These are phyloP conservation scores for Hortiboletus rubellus DNA, from an alignment of 1,284 basidiomycete species.

Conservation along the genomic window DNA sequence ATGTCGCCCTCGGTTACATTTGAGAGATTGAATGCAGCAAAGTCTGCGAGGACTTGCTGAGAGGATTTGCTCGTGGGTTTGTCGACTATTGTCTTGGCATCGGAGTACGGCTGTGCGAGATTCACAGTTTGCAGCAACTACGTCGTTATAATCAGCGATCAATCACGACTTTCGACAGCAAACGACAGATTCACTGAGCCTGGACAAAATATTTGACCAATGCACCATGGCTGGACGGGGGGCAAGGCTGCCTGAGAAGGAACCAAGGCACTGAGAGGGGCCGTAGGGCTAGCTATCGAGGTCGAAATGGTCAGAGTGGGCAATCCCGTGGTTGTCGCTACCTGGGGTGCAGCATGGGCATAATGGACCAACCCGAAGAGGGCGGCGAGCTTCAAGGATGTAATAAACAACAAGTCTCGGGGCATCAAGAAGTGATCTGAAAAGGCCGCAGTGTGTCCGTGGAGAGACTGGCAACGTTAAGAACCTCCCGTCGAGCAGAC, in stretches of 20 bases:
- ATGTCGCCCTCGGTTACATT: slow-evolving; percentile 58
- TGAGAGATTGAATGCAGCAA: slow-evolving; percentile 52
- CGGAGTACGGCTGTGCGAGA: slow-evolving; percentile 71
- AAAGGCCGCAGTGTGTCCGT: not conserved
- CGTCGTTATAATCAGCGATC: not conserved
- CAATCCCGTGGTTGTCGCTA: slow-evolving; percentile 16
- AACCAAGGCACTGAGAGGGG: slow-evolving; percentile 50
- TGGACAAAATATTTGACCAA: slow-evolving; percentile 81
- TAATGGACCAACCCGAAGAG: slow-evolving; percentile 17
- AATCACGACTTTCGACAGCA: not conserved
- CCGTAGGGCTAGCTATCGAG: slow-evolving; percentile 63
- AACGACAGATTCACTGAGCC: slow-evolving; percentile 56
- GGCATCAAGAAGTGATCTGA: not conserved
- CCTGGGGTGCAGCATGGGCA: slow-evolving; percentile 14
- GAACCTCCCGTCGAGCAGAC: not conserved
- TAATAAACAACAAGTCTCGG: slow-evolving; percentile 9
- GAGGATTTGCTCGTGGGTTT: slow-evolving; percentile 76
- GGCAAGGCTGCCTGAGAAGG: slow-evolving; percentile 72
- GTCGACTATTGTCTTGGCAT: slow-evolving; percentile 91
- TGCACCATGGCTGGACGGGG: slow-evolving; percentile 75
- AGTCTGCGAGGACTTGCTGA: slow-evolving; percentile 70
- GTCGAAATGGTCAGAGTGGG: slow-evolving; percentile 54
- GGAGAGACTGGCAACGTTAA: not conserved
- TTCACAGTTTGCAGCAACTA: slow-evolving; percentile 86
- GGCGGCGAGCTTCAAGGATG: slow-evolving; percentile 6